Evolutionary conservation across 306 rosid genomes (phyloP).

Genomic region (Notholithocarpus densiflorus): DNA sequence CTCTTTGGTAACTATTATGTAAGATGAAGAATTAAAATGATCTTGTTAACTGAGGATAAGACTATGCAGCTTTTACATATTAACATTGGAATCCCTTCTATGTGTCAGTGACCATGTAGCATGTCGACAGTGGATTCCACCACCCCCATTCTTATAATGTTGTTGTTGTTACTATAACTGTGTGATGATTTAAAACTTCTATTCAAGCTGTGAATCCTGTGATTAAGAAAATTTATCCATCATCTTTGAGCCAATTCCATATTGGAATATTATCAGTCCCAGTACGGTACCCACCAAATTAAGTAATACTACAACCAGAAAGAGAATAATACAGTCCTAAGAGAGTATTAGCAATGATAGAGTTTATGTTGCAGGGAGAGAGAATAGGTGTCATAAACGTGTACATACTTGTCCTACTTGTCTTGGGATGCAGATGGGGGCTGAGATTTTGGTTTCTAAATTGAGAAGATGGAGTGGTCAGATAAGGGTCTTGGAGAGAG

Average conservation of each 20-base stretch:
- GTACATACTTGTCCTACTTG: background rate
- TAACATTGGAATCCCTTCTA: background rate
- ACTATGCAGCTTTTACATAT: background rate
- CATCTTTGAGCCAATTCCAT: too few relatives aligned
- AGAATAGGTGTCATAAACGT: constrained; percentile 8
- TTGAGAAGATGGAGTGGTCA: constrained; percentile 39
- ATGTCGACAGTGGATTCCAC: background rate
- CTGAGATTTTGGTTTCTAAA: background rate
- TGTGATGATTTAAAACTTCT: background rate
- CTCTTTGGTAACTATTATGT: background rate
- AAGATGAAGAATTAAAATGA: background rate
- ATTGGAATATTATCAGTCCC: too few relatives aligned
- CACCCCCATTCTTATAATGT: background rate
- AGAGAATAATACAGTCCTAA: too few relatives aligned
- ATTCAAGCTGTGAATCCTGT: background rate
- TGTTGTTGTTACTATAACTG: background rate
- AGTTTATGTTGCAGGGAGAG: constrained; percentile 26
- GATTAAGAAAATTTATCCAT: too few relatives aligned
- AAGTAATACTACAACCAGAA: background rate
- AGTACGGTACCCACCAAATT: too few relatives aligned
- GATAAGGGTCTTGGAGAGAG: constrained; percentile 40
- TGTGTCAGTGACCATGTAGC: background rate
- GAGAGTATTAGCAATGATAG: constrained; percentile 21
- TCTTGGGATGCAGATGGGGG: constrained; percentile 31
- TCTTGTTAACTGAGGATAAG: background rate